Conservation (phyloP, 768 basidiomycete species). For the Lactarius sanguifluus region DNA sequence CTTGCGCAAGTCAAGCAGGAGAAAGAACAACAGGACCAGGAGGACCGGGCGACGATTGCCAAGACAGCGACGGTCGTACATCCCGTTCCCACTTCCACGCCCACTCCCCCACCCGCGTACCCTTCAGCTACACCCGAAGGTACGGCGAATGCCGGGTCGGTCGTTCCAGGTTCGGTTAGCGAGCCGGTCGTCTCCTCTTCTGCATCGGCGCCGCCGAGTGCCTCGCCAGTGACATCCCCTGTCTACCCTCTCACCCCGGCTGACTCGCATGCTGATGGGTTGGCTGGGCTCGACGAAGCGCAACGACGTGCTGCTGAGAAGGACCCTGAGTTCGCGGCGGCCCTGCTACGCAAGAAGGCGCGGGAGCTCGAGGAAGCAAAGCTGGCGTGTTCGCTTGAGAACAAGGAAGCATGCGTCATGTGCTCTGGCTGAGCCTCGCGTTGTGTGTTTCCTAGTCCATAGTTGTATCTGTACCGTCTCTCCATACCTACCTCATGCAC, state of each 20-base stretch:
- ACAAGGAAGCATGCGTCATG: constrained; percentile 94
- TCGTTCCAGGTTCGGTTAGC: background rate
- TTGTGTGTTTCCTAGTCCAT: background rate
- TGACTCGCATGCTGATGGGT: constrained; percentile 31
- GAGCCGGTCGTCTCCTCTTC: constrained; percentile 18
- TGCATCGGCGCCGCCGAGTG: constrained; percentile 28
- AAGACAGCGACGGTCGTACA: background rate
- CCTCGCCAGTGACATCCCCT: constrained; percentile 36
- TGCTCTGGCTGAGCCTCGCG: constrained; percentile 65
- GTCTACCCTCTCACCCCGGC: constrained; percentile 30
- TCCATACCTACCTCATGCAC: background rate
- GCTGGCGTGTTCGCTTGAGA: constrained; percentile 82
- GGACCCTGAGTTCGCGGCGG: constrained; percentile 77
- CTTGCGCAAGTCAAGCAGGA: constrained; percentile 64
- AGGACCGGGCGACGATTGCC: constrained; percentile 3
- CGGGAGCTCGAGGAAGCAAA: constrained; percentile 80
- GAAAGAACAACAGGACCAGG: constrained; percentile 29
- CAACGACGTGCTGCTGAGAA: constrained; percentile 54
- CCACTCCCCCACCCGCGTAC: constrained; percentile 3
- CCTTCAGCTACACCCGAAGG: constrained; percentile 15
- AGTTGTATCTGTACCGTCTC: constrained; percentile 5
- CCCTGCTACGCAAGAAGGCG: constrained; percentile 65
- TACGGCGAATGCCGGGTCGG: background rate
- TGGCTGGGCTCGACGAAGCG: constrained; percentile 48
- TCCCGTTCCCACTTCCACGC: constrained; percentile 2